Percentiles rank a stretch among this genome's conserved stretches.
Evolutionary conservation across 495 filamentous ascomycete species (phyloP).

Genomic region (Hyaloscypha bicolor): DNA sequence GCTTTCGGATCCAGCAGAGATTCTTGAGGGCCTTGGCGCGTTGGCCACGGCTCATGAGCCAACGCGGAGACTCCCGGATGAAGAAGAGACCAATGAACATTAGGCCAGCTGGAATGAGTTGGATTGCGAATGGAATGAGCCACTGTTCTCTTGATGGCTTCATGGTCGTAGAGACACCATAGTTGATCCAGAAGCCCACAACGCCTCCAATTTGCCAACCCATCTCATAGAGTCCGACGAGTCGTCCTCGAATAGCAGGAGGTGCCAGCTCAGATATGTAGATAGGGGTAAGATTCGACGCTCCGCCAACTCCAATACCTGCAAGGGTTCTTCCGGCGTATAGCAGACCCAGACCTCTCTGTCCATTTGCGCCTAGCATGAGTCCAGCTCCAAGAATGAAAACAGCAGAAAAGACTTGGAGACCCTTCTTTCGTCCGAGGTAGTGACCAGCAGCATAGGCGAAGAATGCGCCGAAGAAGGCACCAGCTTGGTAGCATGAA

Average conservation of each 20-base stretch:
- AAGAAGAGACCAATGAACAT: constrained; percentile 49
- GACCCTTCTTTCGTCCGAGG: constrained; percentile 57
- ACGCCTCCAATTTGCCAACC: constrained; percentile 74
- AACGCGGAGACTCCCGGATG: constrained; percentile 59
- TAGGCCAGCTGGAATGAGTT: constrained; percentile 56
- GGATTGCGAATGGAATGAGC: constrained; percentile 59
- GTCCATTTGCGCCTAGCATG: constrained; percentile 59
- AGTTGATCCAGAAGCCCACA: constrained; percentile 72
- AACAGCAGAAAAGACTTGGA: constrained; percentile 53
- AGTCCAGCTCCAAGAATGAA: constrained; percentile 68
- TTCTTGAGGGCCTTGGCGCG: constrained; percentile 58
- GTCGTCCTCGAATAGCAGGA: constrained; percentile 53
- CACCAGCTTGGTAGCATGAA: constrained; percentile 68
- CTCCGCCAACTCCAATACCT: constrained; percentile 54
- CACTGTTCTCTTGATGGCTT: constrained; percentile 50
- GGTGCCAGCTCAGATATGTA: constrained; percentile 61
- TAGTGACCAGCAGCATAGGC: constrained; percentile 60
- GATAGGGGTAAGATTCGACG: constrained; percentile 56
- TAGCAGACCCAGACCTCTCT: constrained; percentile 61
- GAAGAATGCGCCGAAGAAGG: constrained; percentile 67
- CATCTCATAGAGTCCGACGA: constrained; percentile 69
- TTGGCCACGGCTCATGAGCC: constrained; percentile 59
- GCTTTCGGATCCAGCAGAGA: constrained; percentile 66
- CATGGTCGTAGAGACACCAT: constrained; percentile 52
- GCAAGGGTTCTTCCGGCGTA: constrained; percentile 57